Evolutionary conservation across 2,329 filamentous ascomycete species (phyloP).

Genomic region (Penicillium oxalicum): DNA sequence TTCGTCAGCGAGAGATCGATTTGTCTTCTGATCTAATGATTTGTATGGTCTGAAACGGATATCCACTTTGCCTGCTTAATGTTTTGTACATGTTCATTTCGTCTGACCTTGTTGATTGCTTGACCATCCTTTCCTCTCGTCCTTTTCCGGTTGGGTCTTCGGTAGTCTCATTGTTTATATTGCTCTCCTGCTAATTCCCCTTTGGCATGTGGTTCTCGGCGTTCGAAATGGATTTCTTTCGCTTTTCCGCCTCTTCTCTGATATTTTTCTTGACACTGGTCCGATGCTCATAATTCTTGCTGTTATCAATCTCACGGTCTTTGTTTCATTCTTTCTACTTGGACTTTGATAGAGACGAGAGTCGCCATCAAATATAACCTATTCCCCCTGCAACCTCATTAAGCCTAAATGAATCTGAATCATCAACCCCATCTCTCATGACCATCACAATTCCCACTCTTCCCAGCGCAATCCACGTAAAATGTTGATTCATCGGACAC

Average conservation of each 20-base stretch:
- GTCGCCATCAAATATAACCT: no score
- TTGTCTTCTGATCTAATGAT: not conserved
- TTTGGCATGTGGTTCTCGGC: slow-evolving; percentile 1
- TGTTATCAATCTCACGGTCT: not conserved
- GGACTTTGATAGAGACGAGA: no score
- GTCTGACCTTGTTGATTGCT: not conserved
- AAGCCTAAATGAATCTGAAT: no score
- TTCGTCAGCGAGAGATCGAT: no score
- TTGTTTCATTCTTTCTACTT: no score
- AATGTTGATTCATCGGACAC: no score
- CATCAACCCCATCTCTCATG: no score
- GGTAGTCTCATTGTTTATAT: no score
- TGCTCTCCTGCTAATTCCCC: slow-evolving; percentile 4
- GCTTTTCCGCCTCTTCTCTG: not conserved
- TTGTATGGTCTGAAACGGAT: not conserved
- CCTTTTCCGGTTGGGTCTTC: not conserved
- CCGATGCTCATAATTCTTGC: not conserved
- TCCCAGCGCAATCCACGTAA: no score
- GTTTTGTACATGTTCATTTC: not conserved
- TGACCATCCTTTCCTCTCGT: not conserved
- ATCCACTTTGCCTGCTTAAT: not conserved
- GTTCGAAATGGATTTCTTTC: slow-evolving; percentile 2
- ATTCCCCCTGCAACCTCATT: no score
- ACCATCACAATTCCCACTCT: no score
- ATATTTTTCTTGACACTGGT: not conserved